phyloP scores from a whole-genome alignment of 371 early-diverging fungal species.

The Mortierella sp. region DNA sequence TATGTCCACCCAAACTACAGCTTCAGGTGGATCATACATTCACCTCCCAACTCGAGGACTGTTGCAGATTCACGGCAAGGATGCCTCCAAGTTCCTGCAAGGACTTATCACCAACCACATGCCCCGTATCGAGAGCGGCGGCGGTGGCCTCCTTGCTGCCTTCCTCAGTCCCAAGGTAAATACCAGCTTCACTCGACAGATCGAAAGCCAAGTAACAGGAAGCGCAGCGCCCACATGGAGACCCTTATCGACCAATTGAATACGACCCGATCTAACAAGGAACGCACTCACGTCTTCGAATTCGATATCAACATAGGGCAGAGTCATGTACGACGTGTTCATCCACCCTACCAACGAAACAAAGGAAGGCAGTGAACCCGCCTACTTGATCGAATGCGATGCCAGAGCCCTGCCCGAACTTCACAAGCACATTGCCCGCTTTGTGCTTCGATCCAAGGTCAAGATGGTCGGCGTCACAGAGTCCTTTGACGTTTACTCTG shows the following conservation, averaged over 20 bases:
- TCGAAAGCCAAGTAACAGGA: not conserved
- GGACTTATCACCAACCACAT: constrained; percentile 94
- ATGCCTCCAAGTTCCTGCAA: constrained; percentile 87
- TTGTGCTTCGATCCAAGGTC: constrained; percentile 85
- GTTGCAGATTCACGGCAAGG: constrained; percentile 79
- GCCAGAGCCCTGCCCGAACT: constrained; percentile 63
- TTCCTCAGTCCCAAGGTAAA: constrained; percentile 87
- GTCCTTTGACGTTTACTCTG: constrained; percentile 67
- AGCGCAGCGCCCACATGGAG: not conserved
- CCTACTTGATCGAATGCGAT: constrained; percentile 86
- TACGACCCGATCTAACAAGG: not conserved
- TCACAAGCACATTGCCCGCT: constrained; percentile 79
- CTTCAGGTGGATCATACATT: constrained; percentile 24
- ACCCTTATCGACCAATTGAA: not conserved
- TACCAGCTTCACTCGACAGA: not conserved
- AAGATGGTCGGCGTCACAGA: constrained; percentile 74
- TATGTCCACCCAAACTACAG: constrained; percentile 12
- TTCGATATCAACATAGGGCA: constrained; percentile 65
- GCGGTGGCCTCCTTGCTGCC: constrained; percentile 77
- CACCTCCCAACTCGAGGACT: constrained; percentile 75
- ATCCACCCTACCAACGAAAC: constrained; percentile 80
- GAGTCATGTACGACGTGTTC: constrained; percentile 92
- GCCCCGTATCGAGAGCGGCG: constrained; percentile 76
- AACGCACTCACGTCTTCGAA: no score
- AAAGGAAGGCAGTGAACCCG: constrained; percentile 72